Percentiles rank a stretch among this genome's conserved stretches.
Evolutionary conservation across 306 rosid species (phyloP).

Genomic region (Prunus armeniaca): DNA sequence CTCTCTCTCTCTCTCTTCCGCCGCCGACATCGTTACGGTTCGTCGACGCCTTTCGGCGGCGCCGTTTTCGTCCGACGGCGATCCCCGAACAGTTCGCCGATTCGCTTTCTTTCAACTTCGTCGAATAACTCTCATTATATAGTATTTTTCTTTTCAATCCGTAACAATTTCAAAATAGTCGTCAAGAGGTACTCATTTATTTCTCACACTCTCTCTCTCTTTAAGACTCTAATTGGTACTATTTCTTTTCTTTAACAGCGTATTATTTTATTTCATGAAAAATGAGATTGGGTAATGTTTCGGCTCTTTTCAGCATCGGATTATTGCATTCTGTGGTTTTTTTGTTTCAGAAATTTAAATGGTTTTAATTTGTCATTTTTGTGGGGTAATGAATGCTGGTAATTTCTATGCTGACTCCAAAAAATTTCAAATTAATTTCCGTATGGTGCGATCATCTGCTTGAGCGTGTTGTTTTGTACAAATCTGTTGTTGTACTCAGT

Average conservation of each 20-base stretch:
- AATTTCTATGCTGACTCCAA: neutral
- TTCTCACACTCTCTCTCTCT: neutral
- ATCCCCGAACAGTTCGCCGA: conserved; percentile 25
- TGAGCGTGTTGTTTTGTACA: neutral
- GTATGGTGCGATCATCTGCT: neutral
- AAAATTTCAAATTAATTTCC: neutral
- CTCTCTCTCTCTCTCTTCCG: conserved; percentile 12
- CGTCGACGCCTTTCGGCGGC: conserved; percentile 37
- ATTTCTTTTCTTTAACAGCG: neutral
- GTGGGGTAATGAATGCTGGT: neutral
- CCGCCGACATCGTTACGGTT: conserved; percentile 58
- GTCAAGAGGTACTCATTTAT: conserved; percentile 23
- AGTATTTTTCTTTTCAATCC: conserved; percentile 15
- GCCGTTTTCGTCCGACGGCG: conserved; percentile 29
- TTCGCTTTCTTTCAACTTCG: conserved; percentile 9
- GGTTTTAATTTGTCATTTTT: neutral
- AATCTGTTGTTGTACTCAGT: neutral
- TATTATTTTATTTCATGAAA: neutral
- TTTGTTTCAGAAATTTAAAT: neutral
- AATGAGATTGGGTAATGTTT: neutral
- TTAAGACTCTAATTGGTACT: neutral
- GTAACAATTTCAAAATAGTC: conserved; percentile 1
- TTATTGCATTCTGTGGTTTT: neutral
- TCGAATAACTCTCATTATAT: conserved; percentile 14
- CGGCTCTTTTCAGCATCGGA: neutral